Percentiles rank a stretch among this genome's conserved stretches.
These are phyloP conservation scores for Poa pratensis DNA, from an alignment of 176 grass and related monocot genomes.

Conservation along the genomic window DNA sequence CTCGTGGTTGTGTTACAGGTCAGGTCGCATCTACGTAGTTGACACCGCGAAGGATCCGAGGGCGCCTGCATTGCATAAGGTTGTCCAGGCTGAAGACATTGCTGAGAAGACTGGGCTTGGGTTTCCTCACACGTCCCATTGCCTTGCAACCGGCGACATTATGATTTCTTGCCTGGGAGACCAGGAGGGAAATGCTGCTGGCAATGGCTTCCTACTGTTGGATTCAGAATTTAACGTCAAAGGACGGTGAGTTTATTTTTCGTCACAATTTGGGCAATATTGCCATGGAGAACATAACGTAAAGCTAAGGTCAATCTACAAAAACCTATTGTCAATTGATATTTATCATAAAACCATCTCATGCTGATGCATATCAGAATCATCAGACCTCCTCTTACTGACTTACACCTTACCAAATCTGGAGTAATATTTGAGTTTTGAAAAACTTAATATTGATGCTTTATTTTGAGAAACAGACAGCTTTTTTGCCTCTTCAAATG, in stretches of 20 bases:
- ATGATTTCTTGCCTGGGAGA: conserved; percentile 96
- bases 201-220: conserved; percentile 82
- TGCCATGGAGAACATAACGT: neutral
- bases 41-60: conserved; percentile 71
- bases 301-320: neutral
- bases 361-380: neutral
- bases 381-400: neutral
- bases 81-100: conserved; percentile 78
- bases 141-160: conserved; percentile 89
- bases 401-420: conserved; percentile 13
- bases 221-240: conserved; percentile 98
- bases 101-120: conserved; percentile 84
- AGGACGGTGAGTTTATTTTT: conserved; percentile 64
- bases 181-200: conserved; percentile 81
- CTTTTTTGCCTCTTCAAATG: neutral
- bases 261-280: neutral
- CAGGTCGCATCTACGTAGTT: conserved; percentile 72
- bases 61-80: conserved; percentile 88
- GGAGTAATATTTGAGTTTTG: neutral
- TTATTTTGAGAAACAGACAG: neutral
- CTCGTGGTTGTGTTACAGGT: conserved; percentile 51
- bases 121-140: conserved; percentile 93
- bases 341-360: neutral
- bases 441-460: neutral
- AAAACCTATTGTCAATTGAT: neutral